Evolutionary conservation across 2,329 filamentous ascomycete species (phyloP).

Genomic region (Acephala macrosclerotiorum): DNA sequence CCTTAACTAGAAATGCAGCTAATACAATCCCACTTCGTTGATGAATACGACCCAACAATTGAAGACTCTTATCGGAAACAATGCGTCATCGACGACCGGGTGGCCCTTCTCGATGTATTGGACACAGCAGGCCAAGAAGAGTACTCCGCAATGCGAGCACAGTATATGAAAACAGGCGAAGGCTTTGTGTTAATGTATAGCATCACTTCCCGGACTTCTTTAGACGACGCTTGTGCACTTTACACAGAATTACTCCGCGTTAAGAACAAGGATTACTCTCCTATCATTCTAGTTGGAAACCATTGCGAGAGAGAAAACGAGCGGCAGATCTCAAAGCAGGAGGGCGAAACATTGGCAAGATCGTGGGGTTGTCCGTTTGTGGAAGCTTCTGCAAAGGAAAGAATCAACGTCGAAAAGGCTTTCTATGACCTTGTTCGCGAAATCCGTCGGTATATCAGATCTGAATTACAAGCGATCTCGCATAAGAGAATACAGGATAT

Average conservation of each 20-base stretch:
- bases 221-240: conserved; percentile 99
- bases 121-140: conserved; percentile 99
- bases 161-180: conserved; percentile 99
- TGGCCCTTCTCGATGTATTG: conserved; percentile 95
- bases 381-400: conserved; percentile 97
- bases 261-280: conserved; percentile 99
- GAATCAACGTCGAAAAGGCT: conserved; percentile 97
- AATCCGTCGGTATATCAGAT: conserved; percentile 92
- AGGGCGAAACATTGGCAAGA: conserved; percentile 86
- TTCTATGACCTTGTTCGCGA: conserved; percentile 99
- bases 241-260: conserved; percentile 97
- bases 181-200: conserved; percentile 95
- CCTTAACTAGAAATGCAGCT: conserved; percentile 52
- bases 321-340: conserved; percentile 89
- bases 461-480: too few species aligned
- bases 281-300: conserved; percentile 98
- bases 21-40: conserved; percentile 90
- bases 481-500: too few species aligned
- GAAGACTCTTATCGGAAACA: conserved; percentile 99
- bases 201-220: conserved; percentile 96
- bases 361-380: conserved; percentile 98
- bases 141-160: conserved; percentile 98
- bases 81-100: conserved; percentile 98
- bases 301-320: conserved; percentile 98
- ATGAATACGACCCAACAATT: conserved; percentile 99